These are phyloP conservation scores for Phytopythium mirpurense DNA, from an alignment of 352 stramenopile genomes.

Conservation along the genomic window DNA sequence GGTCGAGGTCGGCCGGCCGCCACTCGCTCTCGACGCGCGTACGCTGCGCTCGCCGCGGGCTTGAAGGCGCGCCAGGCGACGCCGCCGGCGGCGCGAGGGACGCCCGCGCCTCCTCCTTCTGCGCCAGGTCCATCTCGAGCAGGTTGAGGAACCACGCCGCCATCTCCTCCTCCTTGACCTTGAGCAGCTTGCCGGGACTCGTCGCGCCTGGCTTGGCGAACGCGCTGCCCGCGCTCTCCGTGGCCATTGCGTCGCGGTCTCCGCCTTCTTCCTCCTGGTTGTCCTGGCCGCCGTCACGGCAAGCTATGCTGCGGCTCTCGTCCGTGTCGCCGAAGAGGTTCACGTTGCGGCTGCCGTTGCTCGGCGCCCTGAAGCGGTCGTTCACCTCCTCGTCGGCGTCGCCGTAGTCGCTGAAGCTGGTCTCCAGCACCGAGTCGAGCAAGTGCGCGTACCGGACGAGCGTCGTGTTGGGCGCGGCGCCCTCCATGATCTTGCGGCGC, in stretches of 20 bases:
- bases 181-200: slow-evolving; percentile 20
- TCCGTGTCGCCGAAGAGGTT: slow-evolving; percentile 8
- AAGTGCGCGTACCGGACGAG: slow-evolving; percentile 48
- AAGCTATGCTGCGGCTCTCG: not conserved
- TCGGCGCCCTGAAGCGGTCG: slow-evolving; percentile 3
- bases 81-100: too few species aligned
- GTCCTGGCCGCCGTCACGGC: not conserved
- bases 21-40: slow-evolving; percentile 39
- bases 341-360: slow-evolving; percentile 8
- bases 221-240: not conserved
- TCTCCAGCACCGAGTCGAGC: slow-evolving; percentile 66
- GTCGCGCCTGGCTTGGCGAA: not conserved
- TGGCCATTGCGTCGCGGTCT: slow-evolving; percentile 16
- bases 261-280: slow-evolving; percentile 14
- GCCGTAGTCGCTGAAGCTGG: slow-evolving; percentile 55
- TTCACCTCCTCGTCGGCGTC: slow-evolving; percentile 10
- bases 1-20: slow-evolving; percentile 56
- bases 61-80: too few species aligned
- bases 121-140: slow-evolving; percentile 52
- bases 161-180: slow-evolving; percentile 64
- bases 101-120: slow-evolving; percentile 17
- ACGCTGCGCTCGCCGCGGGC: not conserved
- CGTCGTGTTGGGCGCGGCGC: slow-evolving; percentile 63
- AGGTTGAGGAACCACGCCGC: slow-evolving; percentile 64
- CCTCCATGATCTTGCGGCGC: slow-evolving; percentile 52